A percentile compares a stretch with the other conserved stretches of the same genome.
phyloP scores from a whole-genome alignment of 768 basidiomycete species.

The Tulasnella sp. region DNA sequence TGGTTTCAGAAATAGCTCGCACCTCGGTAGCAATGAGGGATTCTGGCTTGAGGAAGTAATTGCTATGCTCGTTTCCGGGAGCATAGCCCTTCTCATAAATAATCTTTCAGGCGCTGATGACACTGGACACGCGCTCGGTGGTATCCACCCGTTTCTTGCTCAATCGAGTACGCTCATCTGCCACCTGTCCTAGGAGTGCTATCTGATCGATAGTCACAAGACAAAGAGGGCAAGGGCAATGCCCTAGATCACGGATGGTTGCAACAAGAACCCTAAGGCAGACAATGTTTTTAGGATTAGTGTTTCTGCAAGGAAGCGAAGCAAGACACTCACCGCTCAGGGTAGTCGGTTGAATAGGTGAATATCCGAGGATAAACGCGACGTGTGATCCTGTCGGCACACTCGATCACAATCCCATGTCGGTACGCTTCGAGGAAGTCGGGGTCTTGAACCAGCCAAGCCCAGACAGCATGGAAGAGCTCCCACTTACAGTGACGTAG shows the following conservation, averaged over 20 bases:
- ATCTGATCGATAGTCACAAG: slow-evolving; percentile 23
- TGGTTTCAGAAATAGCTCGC: not conserved
- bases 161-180: not conserved
- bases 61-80: not conserved
- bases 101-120: not conserved
- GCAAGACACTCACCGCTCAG: slow-evolving; percentile 36
- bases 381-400: slow-evolving; percentile 12
- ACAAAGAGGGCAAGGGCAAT: slow-evolving; percentile 33
- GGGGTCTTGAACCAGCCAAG: not conserved
- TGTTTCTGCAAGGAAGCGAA: too few relatives aligned
- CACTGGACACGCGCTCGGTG: not conserved
- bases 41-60: not conserved
- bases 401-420: slow-evolving; percentile 19
- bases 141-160: not conserved
- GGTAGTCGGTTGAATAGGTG: slow-evolving; percentile 35
- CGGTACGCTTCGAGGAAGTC: slow-evolving; percentile 16
- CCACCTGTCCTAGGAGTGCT: not conserved
- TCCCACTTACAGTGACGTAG: slow-evolving; percentile 12
- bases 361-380: slow-evolving; percentile 29
- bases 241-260: not conserved
- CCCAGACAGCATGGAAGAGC: slow-evolving; percentile 21
- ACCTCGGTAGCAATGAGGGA: not conserved
- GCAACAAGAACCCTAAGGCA: slow-evolving; percentile 9
- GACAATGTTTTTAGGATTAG: slow-evolving; percentile 4
- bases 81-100: slow-evolving; percentile 5